Percentiles rank a stretch among this genome's conserved stretches.
Evolutionary conservation across 306 rosid species (phyloP).

Genomic region (Rosa lucieae): DNA sequence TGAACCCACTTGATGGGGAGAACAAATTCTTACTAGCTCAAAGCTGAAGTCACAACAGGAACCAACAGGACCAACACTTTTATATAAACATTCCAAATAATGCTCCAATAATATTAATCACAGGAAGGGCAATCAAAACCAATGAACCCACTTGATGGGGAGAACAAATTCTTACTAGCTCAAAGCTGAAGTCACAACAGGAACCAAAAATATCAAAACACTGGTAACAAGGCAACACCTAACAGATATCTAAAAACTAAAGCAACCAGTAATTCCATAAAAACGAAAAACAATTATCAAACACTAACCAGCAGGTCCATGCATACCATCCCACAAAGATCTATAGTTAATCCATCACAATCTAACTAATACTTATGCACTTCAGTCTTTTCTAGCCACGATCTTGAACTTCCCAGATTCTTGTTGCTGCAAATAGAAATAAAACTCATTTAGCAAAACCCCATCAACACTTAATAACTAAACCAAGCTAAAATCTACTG

Average conservation of each 20-base stretch:
- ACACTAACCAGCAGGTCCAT: neutral
- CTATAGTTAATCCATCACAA: neutral
- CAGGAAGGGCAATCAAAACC: neutral
- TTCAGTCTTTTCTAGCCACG: conserved; percentile 60
- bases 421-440: conserved; percentile 69
- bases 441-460: conserved; percentile 18
- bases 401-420: conserved; percentile 79
- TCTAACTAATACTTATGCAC: conserved; percentile 15
- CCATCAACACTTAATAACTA: neutral
- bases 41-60: neutral
- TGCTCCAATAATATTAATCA: too few species aligned
- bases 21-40: neutral
- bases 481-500: neutral
- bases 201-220: neutral
- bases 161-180: neutral
- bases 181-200: neutral
- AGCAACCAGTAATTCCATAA: neutral
- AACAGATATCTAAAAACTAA: neutral
- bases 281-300: neutral
- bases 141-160: neutral
- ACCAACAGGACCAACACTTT: too few species aligned
- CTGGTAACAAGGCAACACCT: neutral
- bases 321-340: neutral
- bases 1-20: neutral
- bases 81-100: too few species aligned